phyloP scores from a whole-genome alignment of 1,284 basidiomycete species.

The Ustilago trichophora region DNA sequence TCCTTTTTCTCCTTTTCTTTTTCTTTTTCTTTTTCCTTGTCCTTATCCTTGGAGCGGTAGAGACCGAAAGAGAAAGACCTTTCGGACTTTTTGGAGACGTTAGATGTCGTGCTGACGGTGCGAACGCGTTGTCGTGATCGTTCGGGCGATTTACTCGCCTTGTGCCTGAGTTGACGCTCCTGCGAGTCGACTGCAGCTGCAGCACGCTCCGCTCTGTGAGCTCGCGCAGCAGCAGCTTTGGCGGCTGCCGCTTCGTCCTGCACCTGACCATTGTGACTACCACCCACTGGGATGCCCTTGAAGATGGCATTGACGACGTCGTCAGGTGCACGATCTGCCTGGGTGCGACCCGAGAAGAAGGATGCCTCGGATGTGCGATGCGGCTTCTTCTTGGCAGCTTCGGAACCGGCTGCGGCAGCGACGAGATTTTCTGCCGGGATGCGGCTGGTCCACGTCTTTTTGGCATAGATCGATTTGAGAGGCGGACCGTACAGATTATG shows the following conservation, averaged over 20 bases:
- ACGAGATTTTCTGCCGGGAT: slow-evolving; percentile 42
- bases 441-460: slow-evolving; percentile 33
- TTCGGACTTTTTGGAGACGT: slow-evolving; percentile 39
- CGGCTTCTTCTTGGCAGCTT: slow-evolving; percentile 10
- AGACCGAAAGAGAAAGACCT: slow-evolving; percentile 34
- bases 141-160: slow-evolving; percentile 16
- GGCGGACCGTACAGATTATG: slow-evolving; percentile 33
- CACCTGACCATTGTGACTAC: slow-evolving; percentile 12
- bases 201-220: background rate
- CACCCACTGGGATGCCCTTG: slow-evolving; percentile 39
- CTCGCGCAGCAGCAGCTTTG: slow-evolving; percentile 4
- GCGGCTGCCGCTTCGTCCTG: slow-evolving; percentile 12
- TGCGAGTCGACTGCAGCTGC: slow-evolving; percentile 1
- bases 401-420: slow-evolving; percentile 8
- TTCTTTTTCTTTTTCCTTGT: slow-evolving; percentile 17
- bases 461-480: slow-evolving; percentile 28
- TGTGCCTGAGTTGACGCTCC: background rate
- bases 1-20: slow-evolving; percentile 10
- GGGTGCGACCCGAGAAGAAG: slow-evolving; percentile 21
- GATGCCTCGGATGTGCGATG: slow-evolving; percentile 9
- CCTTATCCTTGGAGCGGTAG: slow-evolving; percentile 20
- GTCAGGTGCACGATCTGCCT: slow-evolving; percentile 48
- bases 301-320: slow-evolving; percentile 53
- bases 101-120: slow-evolving; percentile 24
- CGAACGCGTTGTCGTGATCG: slow-evolving; percentile 9